Conservation (phyloP, 352 stramenopile species). For the Sclerospora graminicola region DNA sequence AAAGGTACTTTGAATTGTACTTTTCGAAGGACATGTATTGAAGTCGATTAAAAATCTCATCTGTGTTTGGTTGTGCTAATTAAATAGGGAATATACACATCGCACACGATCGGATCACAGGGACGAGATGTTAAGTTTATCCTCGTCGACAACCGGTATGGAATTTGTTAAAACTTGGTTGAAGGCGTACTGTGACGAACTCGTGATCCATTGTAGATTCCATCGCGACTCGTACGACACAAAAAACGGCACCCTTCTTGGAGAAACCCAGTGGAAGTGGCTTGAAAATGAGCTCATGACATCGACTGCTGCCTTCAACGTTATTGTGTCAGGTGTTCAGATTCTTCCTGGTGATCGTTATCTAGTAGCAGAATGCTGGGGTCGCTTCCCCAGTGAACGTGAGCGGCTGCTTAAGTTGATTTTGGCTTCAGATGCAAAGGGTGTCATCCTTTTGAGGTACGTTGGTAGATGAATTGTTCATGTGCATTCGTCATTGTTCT, state of each 20-base stretch:
- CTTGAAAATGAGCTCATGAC: constrained; percentile 71
- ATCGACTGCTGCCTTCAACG: constrained; percentile 84
- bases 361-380: constrained; percentile 84
- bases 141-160: constrained; percentile 70
- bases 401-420: constrained; percentile 81
- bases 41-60: neutral
- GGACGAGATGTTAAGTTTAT: constrained; percentile 79
- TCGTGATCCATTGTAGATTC: constrained; percentile 30
- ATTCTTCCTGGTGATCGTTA: constrained; percentile 77
- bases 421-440: constrained; percentile 68
- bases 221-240: constrained; percentile 67
- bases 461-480: neutral
- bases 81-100: constrained; percentile 72
- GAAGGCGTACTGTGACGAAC: neutral
- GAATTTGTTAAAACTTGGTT: neutral
- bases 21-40: neutral
- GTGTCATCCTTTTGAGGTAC: constrained; percentile 83
- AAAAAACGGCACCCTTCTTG: constrained; percentile 59
- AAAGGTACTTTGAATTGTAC: constrained; percentile 22
- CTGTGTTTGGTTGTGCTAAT: neutral
- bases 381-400: constrained; percentile 72
- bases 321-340: constrained; percentile 89
- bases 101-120: constrained; percentile 58
- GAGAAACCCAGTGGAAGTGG: constrained; percentile 74
- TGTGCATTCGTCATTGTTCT: neutral